Evolutionary conservation across 2,329 filamentous ascomycete species (phyloP).

Genomic region (Aureobasidium sp.): DNA sequence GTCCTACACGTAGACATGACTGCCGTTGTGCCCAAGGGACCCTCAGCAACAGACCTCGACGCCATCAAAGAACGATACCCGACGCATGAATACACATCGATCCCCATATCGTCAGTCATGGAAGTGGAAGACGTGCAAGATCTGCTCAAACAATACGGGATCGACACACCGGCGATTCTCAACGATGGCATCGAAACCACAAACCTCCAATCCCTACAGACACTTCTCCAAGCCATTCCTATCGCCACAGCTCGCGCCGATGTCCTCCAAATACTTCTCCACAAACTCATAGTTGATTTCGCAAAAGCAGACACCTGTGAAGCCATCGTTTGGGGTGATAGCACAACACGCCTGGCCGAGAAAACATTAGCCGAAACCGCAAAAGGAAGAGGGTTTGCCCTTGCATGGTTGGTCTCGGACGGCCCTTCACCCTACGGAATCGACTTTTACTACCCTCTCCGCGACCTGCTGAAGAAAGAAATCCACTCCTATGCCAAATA

Average conservation of each 20-base stretch:
- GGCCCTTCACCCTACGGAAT: conserved; percentile 54
- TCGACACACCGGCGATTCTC: neutral
- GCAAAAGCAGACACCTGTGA: conserved; percentile 56
- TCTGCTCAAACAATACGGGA: conserved; percentile 4
- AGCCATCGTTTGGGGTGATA: conserved; percentile 74
- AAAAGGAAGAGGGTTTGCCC: conserved; percentile 76
- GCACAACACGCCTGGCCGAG: conserved; percentile 79
- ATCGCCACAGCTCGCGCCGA: conserved; percentile 73
- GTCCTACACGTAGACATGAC: conserved; percentile 43
- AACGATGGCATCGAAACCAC: neutral
- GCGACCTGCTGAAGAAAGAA: conserved; percentile 80
- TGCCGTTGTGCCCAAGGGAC: conserved; percentile 36
- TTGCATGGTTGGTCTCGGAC: conserved; percentile 78
- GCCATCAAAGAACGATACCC: conserved; percentile 54
- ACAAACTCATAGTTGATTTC: conserved; percentile 61
- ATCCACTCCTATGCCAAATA: conserved; percentile 55
- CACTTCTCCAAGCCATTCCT: conserved; percentile 56
- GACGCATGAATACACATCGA: conserved; percentile 53
- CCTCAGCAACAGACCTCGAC: conserved; percentile 26
- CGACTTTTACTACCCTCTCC: conserved; percentile 68
- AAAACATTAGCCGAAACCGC: conserved; percentile 80
- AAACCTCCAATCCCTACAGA: conserved; percentile 30
- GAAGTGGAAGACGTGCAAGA: conserved; percentile 12
- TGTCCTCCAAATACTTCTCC: conserved; percentile 61
- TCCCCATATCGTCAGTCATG: conserved; percentile 56